Evolutionary conservation across 257 asterid genomes (phyloP).

Genomic region (Cynanchum wilfordii): DNA sequence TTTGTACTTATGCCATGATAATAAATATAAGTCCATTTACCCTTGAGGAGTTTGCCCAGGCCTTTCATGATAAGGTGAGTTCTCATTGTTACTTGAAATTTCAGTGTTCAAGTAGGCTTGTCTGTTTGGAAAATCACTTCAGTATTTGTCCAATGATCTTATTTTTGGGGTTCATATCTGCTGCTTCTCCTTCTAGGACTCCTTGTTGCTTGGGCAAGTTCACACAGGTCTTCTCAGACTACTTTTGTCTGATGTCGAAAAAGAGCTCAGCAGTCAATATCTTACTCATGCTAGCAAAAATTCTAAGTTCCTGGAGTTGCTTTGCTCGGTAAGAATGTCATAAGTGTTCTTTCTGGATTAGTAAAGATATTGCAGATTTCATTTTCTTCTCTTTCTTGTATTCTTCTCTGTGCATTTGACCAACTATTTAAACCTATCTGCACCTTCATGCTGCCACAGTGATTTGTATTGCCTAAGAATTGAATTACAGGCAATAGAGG

Average conservation of each 20-base stretch:
- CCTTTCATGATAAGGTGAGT: conserved; percentile 83
- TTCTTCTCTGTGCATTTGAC: background rate
- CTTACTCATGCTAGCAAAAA: conserved; percentile 61
- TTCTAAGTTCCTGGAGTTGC: conserved; percentile 71
- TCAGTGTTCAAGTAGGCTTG: background rate
- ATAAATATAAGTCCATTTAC: conserved; percentile 59
- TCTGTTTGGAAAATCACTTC: background rate
- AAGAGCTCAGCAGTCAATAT: conserved; percentile 54
- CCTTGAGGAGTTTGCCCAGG: conserved; percentile 73
- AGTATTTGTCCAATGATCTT: conserved; percentile 3
- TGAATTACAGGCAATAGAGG: background rate
- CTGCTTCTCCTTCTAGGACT: conserved; percentile 50
- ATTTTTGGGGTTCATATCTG: conserved; percentile 17
- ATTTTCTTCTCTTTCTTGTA: too few relatives aligned
- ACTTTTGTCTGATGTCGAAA: conserved; percentile 61
- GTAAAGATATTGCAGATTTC: background rate
- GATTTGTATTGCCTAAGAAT: background rate
- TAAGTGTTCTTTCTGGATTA: background rate
- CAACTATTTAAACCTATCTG: background rate
- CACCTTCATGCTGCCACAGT: background rate
- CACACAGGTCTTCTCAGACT: conserved; percentile 75
- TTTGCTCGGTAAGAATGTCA: conserved; percentile 58
- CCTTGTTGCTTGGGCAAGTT: conserved; percentile 82
- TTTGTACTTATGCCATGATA: conserved; percentile 66
- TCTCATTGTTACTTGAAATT: conserved; percentile 8